Base-by-base conservation (phyloP, 2,329 filamentous ascomycete genomes). In the Colletotrichum limetticola region DNA sequence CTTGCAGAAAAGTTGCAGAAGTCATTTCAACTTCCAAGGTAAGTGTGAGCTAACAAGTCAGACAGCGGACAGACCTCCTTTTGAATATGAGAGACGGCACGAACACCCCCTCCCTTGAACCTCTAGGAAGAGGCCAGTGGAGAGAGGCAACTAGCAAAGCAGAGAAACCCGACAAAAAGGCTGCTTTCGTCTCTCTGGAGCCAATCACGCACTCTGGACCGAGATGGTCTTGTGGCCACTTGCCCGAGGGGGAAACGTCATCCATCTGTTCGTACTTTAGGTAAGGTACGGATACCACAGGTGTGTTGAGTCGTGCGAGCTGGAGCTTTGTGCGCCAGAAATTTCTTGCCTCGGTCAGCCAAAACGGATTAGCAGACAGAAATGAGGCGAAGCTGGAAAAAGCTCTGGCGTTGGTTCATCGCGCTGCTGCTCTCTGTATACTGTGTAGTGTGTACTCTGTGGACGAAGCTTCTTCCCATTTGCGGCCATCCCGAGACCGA, bases 201-300 rank as follows among this genome's bases (percentile, higher is more conserved):
- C 70, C 70, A 72, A 70, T 72, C 66, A 70, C 1, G n/a, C 14
- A 7, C 14, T 7, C 7, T 14, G 24, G n/a, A 56, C n/a, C 55
- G 35, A 37, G 42, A 7, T 64, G 59, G 59, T 69, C 66, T 63
- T 60, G 70, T 72, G 70, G 70, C 70, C 55, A 61, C 42, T 64
- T 72, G 32, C 66, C 59, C 1, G 53, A 72, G 32, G 24, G 7
- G 60, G 60, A 69, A 72, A 72, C 66, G 70, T 72, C 70, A 70
- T 72, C 26, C 24, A 72, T 49, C 42, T 49, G n/a, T 11, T 22
- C 42, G 42, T 22, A 22, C 37, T 42, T 42, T 42, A 42, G 37
- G 1, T 19, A 42, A 42, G 37, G 37, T 42, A 42, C 37, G 14
- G 37, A 7, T 42, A 42, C 37, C 37, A 35, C 32, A 35, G 19